Evolutionary conservation across 768 basidiomycete genomes (phyloP), one percentile per base, ranked within the genome.

Genomic region (Suillus occidentalis): DNA sequence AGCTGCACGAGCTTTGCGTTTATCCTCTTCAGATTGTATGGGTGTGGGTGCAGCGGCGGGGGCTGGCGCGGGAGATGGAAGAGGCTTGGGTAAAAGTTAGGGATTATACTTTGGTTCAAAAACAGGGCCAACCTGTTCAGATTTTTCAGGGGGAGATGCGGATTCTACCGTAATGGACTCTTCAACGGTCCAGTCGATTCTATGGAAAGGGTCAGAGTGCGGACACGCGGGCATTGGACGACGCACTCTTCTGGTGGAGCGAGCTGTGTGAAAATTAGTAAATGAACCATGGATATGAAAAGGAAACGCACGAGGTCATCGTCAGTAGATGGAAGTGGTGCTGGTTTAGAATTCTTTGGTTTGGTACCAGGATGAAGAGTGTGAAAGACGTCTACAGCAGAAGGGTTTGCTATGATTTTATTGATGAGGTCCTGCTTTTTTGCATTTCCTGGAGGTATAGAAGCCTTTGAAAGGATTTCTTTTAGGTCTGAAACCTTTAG

Each of bases 401-500:
- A 70, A 18, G 81, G 77, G 62, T 77, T 84, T 36, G 84, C 84
- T 55, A 85, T 74, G 63, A 91, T 87, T 68, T 83, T 84, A 37
- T 85, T 73, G 68, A 91, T 83, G 72, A 92, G 87, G 69, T 90
- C 90, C 0, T 77, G 71, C 75, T 91, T 92, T 72, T 84, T 89
- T 7, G 85, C 81, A 72, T 87, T 88, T 70, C 83, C 77, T 0
- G 86, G 83, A 6, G 83, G 56, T 62, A 85, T 77, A 42, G 72
- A 65, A 25, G 88, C 89, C 55, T 79, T 81, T 61, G 79, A 50
- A 72, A 91, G 85, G 66, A 91, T 84, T 63, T 84, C 81, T 71
- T 79, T 86, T 75, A 91, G 86, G 68, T 91, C 89, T 42, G 83
- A 82, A 72, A 90, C 90, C 75, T 89, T 90, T 79, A 91, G 86